phyloP scores from a whole-genome alignment of 352 stramenopile species.

The Saprolegnia parasitica region DNA sequence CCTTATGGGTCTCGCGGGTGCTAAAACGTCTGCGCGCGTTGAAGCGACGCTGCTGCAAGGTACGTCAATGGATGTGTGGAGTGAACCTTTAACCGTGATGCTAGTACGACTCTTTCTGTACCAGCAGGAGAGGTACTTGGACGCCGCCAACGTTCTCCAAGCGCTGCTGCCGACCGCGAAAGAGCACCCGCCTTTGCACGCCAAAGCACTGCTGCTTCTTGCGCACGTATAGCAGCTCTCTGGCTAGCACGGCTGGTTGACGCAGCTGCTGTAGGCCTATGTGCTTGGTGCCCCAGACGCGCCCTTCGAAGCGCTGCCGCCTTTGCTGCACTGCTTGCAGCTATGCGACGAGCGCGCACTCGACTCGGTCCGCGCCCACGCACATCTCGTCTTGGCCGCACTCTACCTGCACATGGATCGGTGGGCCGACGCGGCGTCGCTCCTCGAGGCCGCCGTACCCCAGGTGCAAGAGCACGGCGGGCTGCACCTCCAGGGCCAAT shows the following conservation, averaged over 20 bases:
- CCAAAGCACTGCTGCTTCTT: not conserved
- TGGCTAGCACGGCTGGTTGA: not conserved
- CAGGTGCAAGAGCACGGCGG: conserved; percentile 43
- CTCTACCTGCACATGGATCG: conserved; percentile 41
- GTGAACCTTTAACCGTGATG: too few species aligned
- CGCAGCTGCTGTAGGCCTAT: not conserved
- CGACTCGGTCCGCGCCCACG: conserved; percentile 44
- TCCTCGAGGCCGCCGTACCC: conserved; percentile 38
- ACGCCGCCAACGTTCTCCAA: not conserved
- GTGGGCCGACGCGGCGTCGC: conserved; percentile 35
- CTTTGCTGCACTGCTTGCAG: conserved; percentile 45
- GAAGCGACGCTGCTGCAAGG: not conserved
- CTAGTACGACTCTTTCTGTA: not conserved
- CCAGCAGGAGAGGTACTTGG: not conserved
- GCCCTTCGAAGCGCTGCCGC: conserved; percentile 32
- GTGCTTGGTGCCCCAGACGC: not conserved
- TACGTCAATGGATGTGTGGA: too few species aligned
- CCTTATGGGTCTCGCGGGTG: not conserved
- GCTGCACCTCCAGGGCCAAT: conserved; percentile 41
- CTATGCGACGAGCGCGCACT: conserved; percentile 39
- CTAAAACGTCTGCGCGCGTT: too few species aligned
- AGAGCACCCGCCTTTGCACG: not conserved
- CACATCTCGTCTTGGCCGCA: conserved; percentile 39
- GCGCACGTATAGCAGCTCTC: conserved; percentile 5
- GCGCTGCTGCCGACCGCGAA: not conserved